Percentiles rank a stretch among this genome's conserved stretches.
Evolutionary conservation across 768 basidiomycete species (phyloP).

Genomic region (Boletus bicolor): DNA sequence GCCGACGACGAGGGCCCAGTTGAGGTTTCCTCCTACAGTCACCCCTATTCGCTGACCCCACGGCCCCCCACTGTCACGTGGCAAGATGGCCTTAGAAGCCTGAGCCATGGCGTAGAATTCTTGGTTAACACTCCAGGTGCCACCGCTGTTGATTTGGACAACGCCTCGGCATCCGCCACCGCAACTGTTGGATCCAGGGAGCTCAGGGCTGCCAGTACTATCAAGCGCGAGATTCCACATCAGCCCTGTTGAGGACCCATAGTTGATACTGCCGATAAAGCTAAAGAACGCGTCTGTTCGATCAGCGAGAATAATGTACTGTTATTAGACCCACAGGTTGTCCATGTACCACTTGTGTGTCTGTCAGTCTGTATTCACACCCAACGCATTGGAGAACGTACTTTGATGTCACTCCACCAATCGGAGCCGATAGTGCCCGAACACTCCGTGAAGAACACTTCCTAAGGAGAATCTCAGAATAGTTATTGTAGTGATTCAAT

Average conservation of each 20-base stretch:
- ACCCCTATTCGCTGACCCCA: conserved; percentile 68
- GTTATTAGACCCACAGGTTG: conserved; percentile 45
- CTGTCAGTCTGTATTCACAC: conserved; percentile 8
- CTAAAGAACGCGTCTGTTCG: conserved; percentile 13
- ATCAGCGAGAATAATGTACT: conserved; percentile 25
- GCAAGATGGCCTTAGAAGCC: conserved; percentile 68
- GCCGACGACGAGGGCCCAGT: conserved; percentile 59
- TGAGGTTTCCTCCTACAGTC: conserved; percentile 52
- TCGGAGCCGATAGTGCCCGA: conserved; percentile 61
- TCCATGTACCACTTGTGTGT: conserved; percentile 60
- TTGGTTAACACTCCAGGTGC: conserved; percentile 64
- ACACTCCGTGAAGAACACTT: conserved; percentile 58
- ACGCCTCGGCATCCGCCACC: conserved; percentile 63
- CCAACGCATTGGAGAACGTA: conserved; percentile 17
- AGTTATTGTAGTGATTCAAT: neutral
- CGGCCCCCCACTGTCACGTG: conserved; percentile 64
- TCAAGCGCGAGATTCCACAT: conserved; percentile 80
- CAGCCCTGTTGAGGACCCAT: conserved; percentile 43
- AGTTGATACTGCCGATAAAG: conserved; percentile 38
- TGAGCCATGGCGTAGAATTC: conserved; percentile 79
- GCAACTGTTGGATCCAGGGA: conserved; percentile 65
- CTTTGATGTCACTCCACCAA: conserved; percentile 83
- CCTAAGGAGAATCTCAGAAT: conserved; percentile 17
- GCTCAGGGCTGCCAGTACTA: conserved; percentile 56
- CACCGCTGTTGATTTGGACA: conserved; percentile 62